Evolutionary conservation across 805 yeast genomes (phyloP), one percentile per base, ranked within the genome.

Genomic region (Kodamaea kaohsiungensis): DNA sequence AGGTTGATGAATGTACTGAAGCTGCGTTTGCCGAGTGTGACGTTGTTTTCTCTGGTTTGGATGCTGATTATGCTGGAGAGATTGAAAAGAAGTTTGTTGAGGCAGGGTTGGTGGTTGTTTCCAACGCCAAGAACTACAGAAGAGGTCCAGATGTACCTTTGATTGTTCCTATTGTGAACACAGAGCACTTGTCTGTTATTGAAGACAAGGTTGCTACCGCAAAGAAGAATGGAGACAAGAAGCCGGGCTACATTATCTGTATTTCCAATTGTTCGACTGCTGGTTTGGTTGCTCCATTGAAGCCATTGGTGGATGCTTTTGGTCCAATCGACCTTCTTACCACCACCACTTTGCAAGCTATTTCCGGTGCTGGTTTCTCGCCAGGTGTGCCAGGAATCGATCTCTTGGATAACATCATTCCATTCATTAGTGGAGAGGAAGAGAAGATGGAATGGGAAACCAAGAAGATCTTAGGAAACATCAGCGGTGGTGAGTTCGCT

Each of bases 371-470:
- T 18, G 99, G 99, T 2, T 95, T 89, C 71, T 89, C 97, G 8
- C 99, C 99, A 49, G 99, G 99, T 70, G 96, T 92, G 53, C 85
- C 97, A 18, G 95, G 96, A 60, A 92, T 95, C 72, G 98, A 95
- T 68, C 85, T 93, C 53, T 80, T 95, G 64, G 99, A 95, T 75
- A 95, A 95, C 75, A 82, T 95, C 61, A 91, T 95, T 53, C 99
- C 99, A 43, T 95, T 78, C 80, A 95, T 95, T 67, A 80, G 91
- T 60, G 98, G 98, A 46, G 99, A 95, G 75, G 99, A 95, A 76
- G 99, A 95, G 63, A 95, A 95, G 77, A 90, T 95, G 64, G 99
- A 95, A 75, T 91, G 96, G 96, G 99, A 95, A 78, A 91, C 98
- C 52, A 89, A 90, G 69, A 95, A 95, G 78, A 95, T 95, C 60